phyloP scores from a whole-genome alignment of 1,139 yeast species.

The Geotrichum citri-aurantii region DNA sequence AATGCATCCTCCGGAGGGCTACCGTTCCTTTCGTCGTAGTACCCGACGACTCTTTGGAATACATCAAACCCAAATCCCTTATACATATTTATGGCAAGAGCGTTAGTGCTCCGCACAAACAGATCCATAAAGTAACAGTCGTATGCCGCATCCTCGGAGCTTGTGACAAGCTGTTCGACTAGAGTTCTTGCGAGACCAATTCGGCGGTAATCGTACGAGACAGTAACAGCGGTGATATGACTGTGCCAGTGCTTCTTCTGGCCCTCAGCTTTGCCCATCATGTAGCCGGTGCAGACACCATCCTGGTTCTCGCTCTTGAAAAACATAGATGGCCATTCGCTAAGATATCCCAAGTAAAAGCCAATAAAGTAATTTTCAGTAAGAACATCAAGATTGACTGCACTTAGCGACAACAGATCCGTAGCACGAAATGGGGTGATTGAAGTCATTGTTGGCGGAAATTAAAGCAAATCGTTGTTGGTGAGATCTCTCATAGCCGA shows the following conservation, averaged over 20 bases:
- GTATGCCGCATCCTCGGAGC: conserved; percentile 51
- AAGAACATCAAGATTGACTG: conserved; percentile 76
- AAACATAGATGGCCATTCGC: conserved; percentile 83
- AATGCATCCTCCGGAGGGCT: conserved; percentile 72
- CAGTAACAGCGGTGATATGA: conserved; percentile 94
- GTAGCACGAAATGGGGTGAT: conserved; percentile 80
- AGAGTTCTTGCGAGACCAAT: conserved; percentile 71
- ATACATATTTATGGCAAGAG: conserved; percentile 72
- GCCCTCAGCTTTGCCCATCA: conserved; percentile 98
- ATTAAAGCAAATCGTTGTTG: neutral
- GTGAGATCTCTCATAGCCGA: too few species aligned
- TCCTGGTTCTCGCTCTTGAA: conserved; percentile 57
- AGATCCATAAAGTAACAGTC: conserved; percentile 79
- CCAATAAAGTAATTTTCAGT: conserved; percentile 86
- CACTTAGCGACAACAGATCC: conserved; percentile 65
- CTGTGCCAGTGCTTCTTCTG: conserved; percentile 83
- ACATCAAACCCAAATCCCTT: conserved; percentile 82
- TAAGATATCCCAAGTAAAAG: conserved; percentile 77
- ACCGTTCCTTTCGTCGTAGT: conserved; percentile 57
- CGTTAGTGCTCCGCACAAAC: conserved; percentile 82
- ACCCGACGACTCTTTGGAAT: conserved; percentile 83
- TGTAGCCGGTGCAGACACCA: conserved; percentile 34
- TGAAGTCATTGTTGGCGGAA: conserved; percentile 55
- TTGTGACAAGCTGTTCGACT: conserved; percentile 65
- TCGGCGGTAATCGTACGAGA: conserved; percentile 74